These are phyloP conservation scores for Calonectria hongkongensis DNA, from an alignment of 2,329 filamentous ascomycete genomes.

Conservation along the genomic window DNA sequence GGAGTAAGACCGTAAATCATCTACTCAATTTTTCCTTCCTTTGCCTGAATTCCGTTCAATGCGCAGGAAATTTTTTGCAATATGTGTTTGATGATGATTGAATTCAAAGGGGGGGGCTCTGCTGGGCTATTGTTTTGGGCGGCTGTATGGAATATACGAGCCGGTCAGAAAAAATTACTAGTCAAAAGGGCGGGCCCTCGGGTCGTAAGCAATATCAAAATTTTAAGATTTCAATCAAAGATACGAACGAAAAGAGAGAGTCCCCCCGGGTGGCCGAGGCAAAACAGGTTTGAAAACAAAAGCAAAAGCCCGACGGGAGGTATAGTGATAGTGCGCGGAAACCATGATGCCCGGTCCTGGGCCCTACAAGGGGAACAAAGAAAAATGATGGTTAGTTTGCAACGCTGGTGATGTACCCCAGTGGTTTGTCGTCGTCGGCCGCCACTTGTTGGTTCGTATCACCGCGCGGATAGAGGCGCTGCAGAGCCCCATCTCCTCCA, in stretches of 20 bases:
- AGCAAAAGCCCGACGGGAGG: background rate
- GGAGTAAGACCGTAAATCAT: background rate
- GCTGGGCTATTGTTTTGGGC: conserved; percentile 12
- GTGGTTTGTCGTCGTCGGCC: conserved; percentile 15
- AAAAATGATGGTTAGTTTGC: background rate
- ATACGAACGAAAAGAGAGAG: background rate
- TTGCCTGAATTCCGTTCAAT: no score
- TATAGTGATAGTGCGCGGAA: background rate
- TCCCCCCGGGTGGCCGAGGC: background rate
- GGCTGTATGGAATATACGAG: conserved; percentile 10
- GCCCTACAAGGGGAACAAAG: no score
- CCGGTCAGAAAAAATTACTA: conserved; percentile 3
- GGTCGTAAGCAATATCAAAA: background rate
- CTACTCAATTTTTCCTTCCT: background rate
- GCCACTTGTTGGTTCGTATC: background rate
- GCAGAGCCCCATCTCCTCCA: background rate
- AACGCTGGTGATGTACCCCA: conserved; percentile 20
- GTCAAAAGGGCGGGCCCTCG: background rate
- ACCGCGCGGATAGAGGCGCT: background rate
- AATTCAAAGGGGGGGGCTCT: background rate
- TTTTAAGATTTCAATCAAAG: background rate
- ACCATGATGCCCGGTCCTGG: background rate
- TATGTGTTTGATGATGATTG: background rate
- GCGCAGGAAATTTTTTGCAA: no score
- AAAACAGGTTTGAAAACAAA: conserved; percentile 1